These are phyloP conservation scores for Botrytis byssoidea DNA, from an alignment of 2,329 filamentous ascomycete genomes.

Conservation along the genomic window DNA sequence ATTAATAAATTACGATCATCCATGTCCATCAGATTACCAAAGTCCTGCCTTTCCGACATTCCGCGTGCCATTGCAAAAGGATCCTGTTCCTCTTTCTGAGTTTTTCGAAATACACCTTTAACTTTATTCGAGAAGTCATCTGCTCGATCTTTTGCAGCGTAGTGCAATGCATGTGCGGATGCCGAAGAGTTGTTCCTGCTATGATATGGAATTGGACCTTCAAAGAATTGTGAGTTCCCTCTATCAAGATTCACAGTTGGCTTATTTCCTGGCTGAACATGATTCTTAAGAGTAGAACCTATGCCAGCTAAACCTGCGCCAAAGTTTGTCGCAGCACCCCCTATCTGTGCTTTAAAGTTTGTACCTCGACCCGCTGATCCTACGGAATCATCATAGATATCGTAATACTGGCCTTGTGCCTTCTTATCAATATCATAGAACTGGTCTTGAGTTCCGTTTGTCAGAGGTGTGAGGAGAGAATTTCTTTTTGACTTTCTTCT, in stretches of 20 bases:
- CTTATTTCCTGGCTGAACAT: conserved; percentile 36
- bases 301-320: conserved; percentile 29
- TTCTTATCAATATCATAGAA: conserved; percentile 34
- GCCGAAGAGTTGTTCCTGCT: conserved; percentile 43
- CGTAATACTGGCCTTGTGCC: conserved; percentile 1
- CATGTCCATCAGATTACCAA: conserved; percentile 35
- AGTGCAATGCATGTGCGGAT: conserved; percentile 24
- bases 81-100: conserved; percentile 39
- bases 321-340: conserved; percentile 26
- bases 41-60: conserved; percentile 34
- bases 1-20: conserved; percentile 34
- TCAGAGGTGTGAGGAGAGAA: conserved; percentile 34
- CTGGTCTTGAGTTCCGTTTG: conserved; percentile 25
- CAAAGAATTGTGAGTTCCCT: conserved; percentile 53
- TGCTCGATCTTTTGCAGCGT: conserved; percentile 41
- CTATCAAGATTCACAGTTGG: conserved; percentile 51
- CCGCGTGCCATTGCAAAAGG: conserved; percentile 41
- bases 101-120: conserved; percentile 43
- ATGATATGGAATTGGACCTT: conserved; percentile 39
- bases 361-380: conserved; percentile 25
- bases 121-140: conserved; percentile 44
- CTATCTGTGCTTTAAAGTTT: conserved; percentile 29
- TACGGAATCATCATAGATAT: conserved; percentile 22
- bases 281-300: conserved; percentile 35
- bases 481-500: conserved; percentile 29